Evolutionary conservation across 768 basidiomycete genomes (phyloP).

Genomic region (Hypholoma sublateritium): DNA sequence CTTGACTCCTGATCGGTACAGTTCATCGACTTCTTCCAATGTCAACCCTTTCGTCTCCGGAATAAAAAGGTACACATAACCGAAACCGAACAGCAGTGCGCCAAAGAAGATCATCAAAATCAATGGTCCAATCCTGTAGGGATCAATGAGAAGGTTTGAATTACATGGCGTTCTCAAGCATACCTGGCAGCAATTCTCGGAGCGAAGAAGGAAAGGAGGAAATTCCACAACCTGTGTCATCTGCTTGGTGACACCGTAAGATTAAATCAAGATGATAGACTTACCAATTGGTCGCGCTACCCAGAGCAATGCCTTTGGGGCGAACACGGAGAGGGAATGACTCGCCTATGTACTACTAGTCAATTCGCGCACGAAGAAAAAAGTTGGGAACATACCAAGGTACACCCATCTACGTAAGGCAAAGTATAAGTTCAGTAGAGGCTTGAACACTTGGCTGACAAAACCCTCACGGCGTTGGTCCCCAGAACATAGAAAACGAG

Average conservation of each 20-base stretch:
- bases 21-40: conserved; percentile 76
- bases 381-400: conserved; percentile 34
- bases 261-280: background rate
- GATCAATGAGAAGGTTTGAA: background rate
- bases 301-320: conserved; percentile 77
- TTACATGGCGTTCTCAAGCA: conserved; percentile 10
- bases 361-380: background rate
- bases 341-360: conserved; percentile 40
- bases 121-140: conserved; percentile 61
- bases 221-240: conserved; percentile 68
- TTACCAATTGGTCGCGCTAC: conserved; percentile 50
- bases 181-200: conserved; percentile 62
- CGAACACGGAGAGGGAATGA: conserved; percentile 81
- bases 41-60: conserved; percentile 82
- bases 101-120: conserved; percentile 79
- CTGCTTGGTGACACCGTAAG: background rate
- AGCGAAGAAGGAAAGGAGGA: conserved; percentile 71
- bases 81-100: conserved; percentile 65
- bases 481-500: conserved; percentile 74
- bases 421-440: background rate
- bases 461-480: conserved; percentile 54
- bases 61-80: conserved; percentile 74
- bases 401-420: conserved; percentile 56
- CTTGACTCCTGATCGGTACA: conserved; percentile 65
- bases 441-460: background rate